A percentile compares a stretch with the other conserved stretches of the same genome.
These are phyloP conservation scores for Phallus indusiatus DNA, from an alignment of 768 basidiomycete genomes.

Conservation along the genomic window DNA sequence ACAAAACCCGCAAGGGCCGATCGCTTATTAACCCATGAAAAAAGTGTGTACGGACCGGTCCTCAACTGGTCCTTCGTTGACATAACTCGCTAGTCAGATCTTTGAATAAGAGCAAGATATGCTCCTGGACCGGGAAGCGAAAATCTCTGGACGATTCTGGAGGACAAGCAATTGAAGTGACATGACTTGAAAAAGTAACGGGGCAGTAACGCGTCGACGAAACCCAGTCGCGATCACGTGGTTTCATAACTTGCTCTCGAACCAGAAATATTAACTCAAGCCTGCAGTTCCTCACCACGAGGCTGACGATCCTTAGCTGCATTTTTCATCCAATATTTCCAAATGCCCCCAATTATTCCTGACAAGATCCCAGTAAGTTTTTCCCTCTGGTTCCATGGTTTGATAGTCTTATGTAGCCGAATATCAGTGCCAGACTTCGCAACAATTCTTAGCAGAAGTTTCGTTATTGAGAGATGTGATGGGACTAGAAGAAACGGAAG, in stretches of 20 bases:
- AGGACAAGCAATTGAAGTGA: too few species aligned
- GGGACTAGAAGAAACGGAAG: constrained; percentile 57
- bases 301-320: neutral
- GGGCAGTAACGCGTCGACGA: neutral
- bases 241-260: neutral
- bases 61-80: too few species aligned
- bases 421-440: constrained; percentile 23
- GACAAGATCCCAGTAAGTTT: constrained; percentile 8
- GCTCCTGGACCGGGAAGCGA: too few species aligned
- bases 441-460: constrained; percentile 29
- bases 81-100: too few species aligned
- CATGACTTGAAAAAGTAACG: too few species aligned
- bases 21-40: too few species aligned
- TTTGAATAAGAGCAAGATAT: too few species aligned
- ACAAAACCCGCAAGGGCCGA: too few species aligned
- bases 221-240: neutral
- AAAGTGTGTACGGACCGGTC: too few species aligned
- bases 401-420: neutral
- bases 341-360: constrained; percentile 5
- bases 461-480: constrained; percentile 33
- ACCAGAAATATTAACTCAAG: neutral
- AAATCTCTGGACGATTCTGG: too few species aligned
- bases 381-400: neutral
- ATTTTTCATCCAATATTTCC: neutral
- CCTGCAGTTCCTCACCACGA: neutral